Percentiles rank a stretch among this genome's conserved stretches.
These are phyloP conservation scores for Xerophyta viscosa DNA, from an alignment of 106 monocot species.

Conservation along the genomic window DNA sequence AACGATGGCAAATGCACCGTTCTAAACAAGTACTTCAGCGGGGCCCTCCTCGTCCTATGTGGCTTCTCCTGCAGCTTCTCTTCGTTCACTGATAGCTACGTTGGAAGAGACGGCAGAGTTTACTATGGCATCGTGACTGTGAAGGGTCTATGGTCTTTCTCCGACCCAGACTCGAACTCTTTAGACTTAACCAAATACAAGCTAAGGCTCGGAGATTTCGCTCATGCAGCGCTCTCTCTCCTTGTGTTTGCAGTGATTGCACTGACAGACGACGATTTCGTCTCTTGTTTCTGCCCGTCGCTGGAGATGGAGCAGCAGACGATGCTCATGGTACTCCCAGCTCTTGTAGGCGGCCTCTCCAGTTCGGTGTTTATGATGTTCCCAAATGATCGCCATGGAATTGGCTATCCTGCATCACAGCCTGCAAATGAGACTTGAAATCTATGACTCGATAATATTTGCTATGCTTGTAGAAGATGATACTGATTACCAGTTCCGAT, in stretches of 20 bases:
- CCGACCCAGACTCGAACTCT: slow-evolving; percentile 12
- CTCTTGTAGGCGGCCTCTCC: slow-evolving; percentile 43
- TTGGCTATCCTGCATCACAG: slow-evolving; percentile 34
- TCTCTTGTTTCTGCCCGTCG: slow-evolving; percentile 53
- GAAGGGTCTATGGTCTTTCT: slow-evolving; percentile 42
- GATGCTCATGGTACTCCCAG: slow-evolving; percentile 45
- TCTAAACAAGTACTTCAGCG: slow-evolving; percentile 19
- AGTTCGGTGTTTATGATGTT: slow-evolving; percentile 43
- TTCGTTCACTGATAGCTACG: slow-evolving; percentile 65
- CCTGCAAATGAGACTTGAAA: background rate
- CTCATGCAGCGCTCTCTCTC: slow-evolving; percentile 39
- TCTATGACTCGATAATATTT: too few species aligned
- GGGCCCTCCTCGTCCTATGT: slow-evolving; percentile 23
- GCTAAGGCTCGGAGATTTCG: slow-evolving; percentile 55
- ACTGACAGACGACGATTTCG: slow-evolving; percentile 41
- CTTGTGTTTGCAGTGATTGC: slow-evolving; percentile 50
- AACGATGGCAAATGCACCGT: slow-evolving; percentile 24
- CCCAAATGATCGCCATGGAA: slow-evolving; percentile 60
- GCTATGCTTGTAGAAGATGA: too few species aligned
- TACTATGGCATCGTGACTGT: slow-evolving; percentile 57
- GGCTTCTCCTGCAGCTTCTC: slow-evolving; percentile 46
- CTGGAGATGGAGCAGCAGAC: slow-evolving; percentile 24
- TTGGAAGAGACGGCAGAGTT: slow-evolving; percentile 32
- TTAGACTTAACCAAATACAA: slow-evolving; percentile 35
- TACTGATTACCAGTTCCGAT: too few species aligned